These are phyloP conservation scores for Ciborinia camelliae DNA, from an alignment of 2,329 filamentous ascomycete species.

Conservation along the genomic window DNA sequence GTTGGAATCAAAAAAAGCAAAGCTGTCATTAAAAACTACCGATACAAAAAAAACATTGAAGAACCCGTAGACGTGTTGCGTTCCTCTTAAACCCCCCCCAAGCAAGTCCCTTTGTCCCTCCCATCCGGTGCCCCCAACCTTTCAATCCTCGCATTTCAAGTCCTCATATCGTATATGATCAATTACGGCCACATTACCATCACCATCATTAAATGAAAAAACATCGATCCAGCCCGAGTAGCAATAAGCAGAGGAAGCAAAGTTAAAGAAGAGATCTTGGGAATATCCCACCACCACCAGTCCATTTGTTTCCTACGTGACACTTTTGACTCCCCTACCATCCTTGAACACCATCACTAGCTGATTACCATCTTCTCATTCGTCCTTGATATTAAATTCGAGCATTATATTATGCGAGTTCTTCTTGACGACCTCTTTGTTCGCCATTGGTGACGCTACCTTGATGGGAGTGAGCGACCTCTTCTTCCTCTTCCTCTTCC, in stretches of 20 bases:
- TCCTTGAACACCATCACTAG: constrained; percentile 3
- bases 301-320: constrained; percentile 19
- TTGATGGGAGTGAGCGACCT: constrained; percentile 51
- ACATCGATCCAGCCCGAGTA: constrained; percentile 3
- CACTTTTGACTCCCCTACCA: constrained; percentile 18
- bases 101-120: not conserved
- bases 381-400: constrained; percentile 2
- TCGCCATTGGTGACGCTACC: constrained; percentile 56
- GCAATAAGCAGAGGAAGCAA: constrained; percentile 18
- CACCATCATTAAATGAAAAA: constrained; percentile 11
- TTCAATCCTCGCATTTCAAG: not conserved
- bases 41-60: not conserved
- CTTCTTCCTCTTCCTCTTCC: constrained; percentile 64
- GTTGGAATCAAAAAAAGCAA: not conserved
- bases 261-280: constrained; percentile 27
- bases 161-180: constrained; percentile 15
- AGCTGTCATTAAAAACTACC: constrained; percentile 8
- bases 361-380: constrained; percentile 13
- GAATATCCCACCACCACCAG: constrained; percentile 33
- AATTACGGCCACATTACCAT: constrained; percentile 19
- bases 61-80: not conserved
- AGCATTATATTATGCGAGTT: constrained; percentile 38
- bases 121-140: not conserved
- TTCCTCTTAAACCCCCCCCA: no score
- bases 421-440: constrained; percentile 52